Base-by-base conservation (phyloP, 345 rosid species). In the Populus alba region DNA sequence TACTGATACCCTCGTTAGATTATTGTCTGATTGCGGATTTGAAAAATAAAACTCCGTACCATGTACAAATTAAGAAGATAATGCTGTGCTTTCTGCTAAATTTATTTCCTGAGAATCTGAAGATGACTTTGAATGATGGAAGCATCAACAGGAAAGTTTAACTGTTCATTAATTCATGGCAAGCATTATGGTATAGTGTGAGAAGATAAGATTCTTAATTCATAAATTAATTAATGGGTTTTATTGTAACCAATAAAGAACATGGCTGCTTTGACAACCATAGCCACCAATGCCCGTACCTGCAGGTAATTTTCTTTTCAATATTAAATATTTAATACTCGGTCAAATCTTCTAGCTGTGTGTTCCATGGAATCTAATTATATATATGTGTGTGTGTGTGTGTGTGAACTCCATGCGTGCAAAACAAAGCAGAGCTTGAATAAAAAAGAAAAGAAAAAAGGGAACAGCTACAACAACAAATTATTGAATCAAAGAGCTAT, bases 361-460 rank as follows among this genome's bases (percentile, higher is more conserved):
- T 43, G 47, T 43, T 33, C 37, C 37, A 4, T 33, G 37, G 37
- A 33, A 33, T 33, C 37, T 33, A 4, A 33, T 33, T 33, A 4
- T 33, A 33, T 33, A 5, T 33, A 33, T 3, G 6, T 33, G 37
- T 33, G 37, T 33, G 33, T 33, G 35, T 33, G 4, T 33, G 35
- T 33, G 5, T 33, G 1, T 33, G 37, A 5, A 33, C 37, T 15
- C 16, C 18, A 5, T 47, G 1, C 18, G 15, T 47, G 51, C 51
- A 47, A 13, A 15, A 15, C 16, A 15, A 47, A 47, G 17, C 16
- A 47, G 4, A 47, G 16, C 51, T 47, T 47, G 18, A 47, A 3
- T 1, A 1, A 33, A 33, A 33, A 33, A 0, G 0, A 13, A 47
- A 0, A 0, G 1, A 47, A 4, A 47, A 47, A 47, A 16, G 1